Base-by-base conservation (phyloP, 129 eudicot species). In the Kitagawia praeruptora region DNA sequence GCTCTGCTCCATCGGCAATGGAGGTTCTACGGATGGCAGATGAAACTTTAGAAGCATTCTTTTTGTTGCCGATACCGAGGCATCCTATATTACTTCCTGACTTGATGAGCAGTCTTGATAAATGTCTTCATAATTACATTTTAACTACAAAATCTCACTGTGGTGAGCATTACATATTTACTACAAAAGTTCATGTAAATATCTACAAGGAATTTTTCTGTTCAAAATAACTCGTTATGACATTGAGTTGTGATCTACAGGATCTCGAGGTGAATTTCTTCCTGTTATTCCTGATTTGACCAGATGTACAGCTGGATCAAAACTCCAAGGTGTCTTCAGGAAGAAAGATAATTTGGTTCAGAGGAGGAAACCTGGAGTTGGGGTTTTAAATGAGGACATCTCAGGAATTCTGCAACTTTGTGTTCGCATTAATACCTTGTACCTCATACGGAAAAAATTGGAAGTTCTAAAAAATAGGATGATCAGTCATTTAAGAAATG, bases 231-330 rank as follows among this genome's bases (percentile, higher is more conserved):
- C 72, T 66, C 9, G 31, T 66, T 34, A 5, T 28, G 39, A 12
- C 21, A 1, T 66, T 28, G 0, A 28, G 10, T 37, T 53, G 39
- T 77, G 74, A 75, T 66, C 15, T 83, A 69, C 90, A 96, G 98
- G 99, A 81, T 89, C 98, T 85, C 87, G 96, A 81, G 91, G 75
- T 44, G 88, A 88, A 11, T 92, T 79, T 75, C 78, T 92, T 44
- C 99, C 99, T 21, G 86, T 91, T 8, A 90, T 96, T 94, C 99
- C 98, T 2, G 97, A 96, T 63, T 78, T 96, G 80, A 96, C 99
- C 51, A 72, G 99, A 82, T 96, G 98, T 77, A 81, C 94, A 41
- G 81, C 83, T 1, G 92, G 80, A 54, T 70, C 93, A 53, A 92
- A 90, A 42, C 89, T 92, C 76, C 87, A 86, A 25, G 88, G 94